Percentiles rank a stretch among this genome's conserved stretches.
Evolutionary conservation across 108 stramenopile genomes (phyloP).

Genomic region (Pseudonitzschia delicatissima): DNA sequence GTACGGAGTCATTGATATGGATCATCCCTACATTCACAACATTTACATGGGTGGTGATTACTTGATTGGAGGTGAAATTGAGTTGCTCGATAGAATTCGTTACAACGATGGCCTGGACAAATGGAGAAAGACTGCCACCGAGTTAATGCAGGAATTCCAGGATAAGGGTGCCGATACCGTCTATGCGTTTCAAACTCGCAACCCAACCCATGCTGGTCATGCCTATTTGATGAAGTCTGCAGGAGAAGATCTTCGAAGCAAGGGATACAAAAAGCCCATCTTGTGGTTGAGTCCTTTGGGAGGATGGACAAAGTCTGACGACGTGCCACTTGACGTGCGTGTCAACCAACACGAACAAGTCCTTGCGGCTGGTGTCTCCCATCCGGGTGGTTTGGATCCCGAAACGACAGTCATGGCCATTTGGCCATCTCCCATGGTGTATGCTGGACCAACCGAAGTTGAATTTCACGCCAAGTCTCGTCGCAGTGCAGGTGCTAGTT

Average conservation of each 20-base stretch:
- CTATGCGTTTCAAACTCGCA: constrained; percentile 97
- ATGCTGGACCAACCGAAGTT: constrained; percentile 99
- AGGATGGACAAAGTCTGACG: constrained; percentile 98
- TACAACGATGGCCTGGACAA: constrained; percentile 99
- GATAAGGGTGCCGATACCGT: constrained; percentile 95
- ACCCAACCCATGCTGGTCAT: constrained; percentile 98
- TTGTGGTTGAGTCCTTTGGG: constrained; percentile 97
- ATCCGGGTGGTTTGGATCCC: constrained; percentile 93
- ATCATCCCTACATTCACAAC: constrained; percentile 95
- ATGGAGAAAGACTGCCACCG: constrained; percentile 92
- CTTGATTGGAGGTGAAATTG: constrained; percentile 94
- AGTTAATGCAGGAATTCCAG: constrained; percentile 91
- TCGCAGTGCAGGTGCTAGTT: constrained; percentile 92
- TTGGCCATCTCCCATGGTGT: constrained; percentile 99
- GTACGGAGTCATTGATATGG: constrained; percentile 96
- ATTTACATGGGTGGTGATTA: constrained; percentile 95
- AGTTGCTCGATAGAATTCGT: constrained; percentile 90
- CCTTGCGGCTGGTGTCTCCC: constrained; percentile 76
- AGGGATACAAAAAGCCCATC: constrained; percentile 94
- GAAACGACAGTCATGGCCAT: constrained; percentile 98
- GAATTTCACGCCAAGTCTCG: constrained; percentile 98
- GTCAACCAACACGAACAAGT: constrained; percentile 98
- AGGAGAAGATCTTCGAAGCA: constrained; percentile 82
- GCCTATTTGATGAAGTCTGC: constrained; percentile 97
- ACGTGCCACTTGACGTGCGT: constrained; percentile 97